These are phyloP conservation scores for Tulasnella sp. DNA, from an alignment of 768 basidiomycete species.

Conservation along the genomic window DNA sequence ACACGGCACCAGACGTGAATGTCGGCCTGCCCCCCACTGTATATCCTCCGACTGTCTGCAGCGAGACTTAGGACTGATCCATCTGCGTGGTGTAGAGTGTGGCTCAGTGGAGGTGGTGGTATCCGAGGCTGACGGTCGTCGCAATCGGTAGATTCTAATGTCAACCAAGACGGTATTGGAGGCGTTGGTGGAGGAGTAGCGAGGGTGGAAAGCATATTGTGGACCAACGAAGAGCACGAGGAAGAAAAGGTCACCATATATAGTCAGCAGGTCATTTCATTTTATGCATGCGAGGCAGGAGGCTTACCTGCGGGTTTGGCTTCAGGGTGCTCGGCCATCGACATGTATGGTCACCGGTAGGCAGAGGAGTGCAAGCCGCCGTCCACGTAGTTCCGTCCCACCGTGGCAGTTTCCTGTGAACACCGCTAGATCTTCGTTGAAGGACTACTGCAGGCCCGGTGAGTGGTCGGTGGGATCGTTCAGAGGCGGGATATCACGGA, in stretches of 20 bases:
- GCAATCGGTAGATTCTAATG: not conserved
- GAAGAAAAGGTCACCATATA: not conserved
- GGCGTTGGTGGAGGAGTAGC: slow-evolving; percentile 10
- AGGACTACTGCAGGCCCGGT: not conserved
- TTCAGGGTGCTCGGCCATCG: not conserved
- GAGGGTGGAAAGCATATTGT: not conserved
- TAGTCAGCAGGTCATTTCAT: not conserved
- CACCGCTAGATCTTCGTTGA: not conserved
- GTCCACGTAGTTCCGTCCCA: not conserved
- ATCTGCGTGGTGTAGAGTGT: slow-evolving; percentile 57
- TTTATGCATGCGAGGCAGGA: not conserved
- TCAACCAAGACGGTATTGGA: slow-evolving; percentile 7
- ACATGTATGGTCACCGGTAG: not conserved
- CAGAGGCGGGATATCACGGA: not conserved
- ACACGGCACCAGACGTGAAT: slow-evolving; percentile 75
- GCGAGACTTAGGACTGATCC: slow-evolving; percentile 67
- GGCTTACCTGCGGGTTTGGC: not conserved
- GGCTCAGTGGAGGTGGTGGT: slow-evolving; percentile 41
- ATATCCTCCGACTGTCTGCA: slow-evolving; percentile 61
- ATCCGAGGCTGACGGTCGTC: not conserved
- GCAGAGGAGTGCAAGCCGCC: not conserved
- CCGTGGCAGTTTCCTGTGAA: not conserved
- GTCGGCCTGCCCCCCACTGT: slow-evolving; percentile 67
- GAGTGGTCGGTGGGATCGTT: not conserved
- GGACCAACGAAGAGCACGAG: not conserved